Evolutionary conservation across 768 basidiomycete genomes (phyloP), one percentile per base, ranked within the genome.

Genomic region (Antrodiella citrinella): DNA sequence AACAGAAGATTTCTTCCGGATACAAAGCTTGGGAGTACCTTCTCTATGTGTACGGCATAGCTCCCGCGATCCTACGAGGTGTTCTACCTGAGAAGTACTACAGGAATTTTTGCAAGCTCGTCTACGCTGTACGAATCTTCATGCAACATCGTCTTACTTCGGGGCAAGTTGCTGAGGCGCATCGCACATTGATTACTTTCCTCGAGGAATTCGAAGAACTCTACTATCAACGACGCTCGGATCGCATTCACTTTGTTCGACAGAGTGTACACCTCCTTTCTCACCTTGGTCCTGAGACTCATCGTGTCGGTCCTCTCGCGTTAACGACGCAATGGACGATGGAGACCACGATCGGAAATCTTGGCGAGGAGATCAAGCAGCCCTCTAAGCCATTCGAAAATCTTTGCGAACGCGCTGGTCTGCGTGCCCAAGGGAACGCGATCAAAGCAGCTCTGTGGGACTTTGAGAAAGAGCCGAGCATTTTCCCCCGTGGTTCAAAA

Each of bases 1-100:
- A 68, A 2, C 57, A 66, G 39, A 73, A 74, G 50, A 64, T 74
- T 46, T 49, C 61, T 1, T 62, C 58, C 21, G 61, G 63, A 0
- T 66, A 65, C 50, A 66, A 66, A 40, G 61, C 63, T 4, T 58
- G 54, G 53, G 64, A 65, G 35, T 64, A 45, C 22, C 50, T 56
- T 1, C 25, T 47, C 0, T 63, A 61, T 40, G 23, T 65, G 3
- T 61, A 47, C 26, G 55, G 52, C 18, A 25, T 57, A 1, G 52
- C 52, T 2, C 66, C 66, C 0, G 62, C 45, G 1, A 44, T 68
- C 3, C 48, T 67, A 1, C 53, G 53, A 23, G 49, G 49, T 1
- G 24, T 62, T 3, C 62, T 63, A 1, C 59, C 57, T 0, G 15
- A 41, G 0, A 18, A 39, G 5, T 64, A 67, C 47, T 67, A 52